phyloP scores from a whole-genome alignment of 2,329 filamentous ascomycete genomes.

The Hysterium pulicare region DNA sequence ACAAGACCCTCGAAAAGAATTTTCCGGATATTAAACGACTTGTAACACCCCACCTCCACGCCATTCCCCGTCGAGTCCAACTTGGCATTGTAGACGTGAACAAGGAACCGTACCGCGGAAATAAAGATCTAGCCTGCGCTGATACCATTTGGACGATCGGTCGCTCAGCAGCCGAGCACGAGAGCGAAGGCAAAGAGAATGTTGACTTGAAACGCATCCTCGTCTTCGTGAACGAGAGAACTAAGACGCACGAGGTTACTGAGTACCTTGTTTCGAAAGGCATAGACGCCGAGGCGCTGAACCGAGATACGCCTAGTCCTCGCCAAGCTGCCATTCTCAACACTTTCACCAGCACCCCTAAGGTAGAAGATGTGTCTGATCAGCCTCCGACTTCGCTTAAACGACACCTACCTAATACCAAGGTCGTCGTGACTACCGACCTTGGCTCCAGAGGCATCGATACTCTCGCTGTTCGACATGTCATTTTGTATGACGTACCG shows the following conservation, averaged over 20 bases:
- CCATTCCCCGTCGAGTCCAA: conserved; percentile 90
- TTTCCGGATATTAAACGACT: conserved; percentile 83
- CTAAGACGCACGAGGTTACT: conserved; percentile 78
- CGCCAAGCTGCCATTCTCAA: conserved; percentile 74
- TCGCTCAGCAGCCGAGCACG: conserved; percentile 58
- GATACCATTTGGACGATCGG: conserved; percentile 94
- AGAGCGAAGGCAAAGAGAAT: conserved; percentile 47
- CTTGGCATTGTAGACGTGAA: conserved; percentile 89
- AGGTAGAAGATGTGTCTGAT: not conserved
- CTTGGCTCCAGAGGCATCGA: conserved; percentile 91
- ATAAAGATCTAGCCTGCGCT: conserved; percentile 88
- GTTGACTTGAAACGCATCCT: conserved; percentile 78
- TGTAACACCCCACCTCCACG: conserved; percentile 92
- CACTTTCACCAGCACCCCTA: conserved; percentile 54
- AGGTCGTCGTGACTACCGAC: conserved; percentile 92
- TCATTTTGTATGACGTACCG: conserved; percentile 95
- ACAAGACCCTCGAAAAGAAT: conserved; percentile 74
- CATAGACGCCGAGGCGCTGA: conserved; percentile 81
- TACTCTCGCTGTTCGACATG: conserved; percentile 83
- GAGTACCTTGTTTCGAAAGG: conserved; percentile 78
- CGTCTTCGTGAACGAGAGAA: conserved; percentile 95
- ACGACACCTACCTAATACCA: conserved; percentile 67
- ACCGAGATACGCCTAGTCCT: conserved; percentile 76
- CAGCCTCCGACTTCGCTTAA: conserved; percentile 5
- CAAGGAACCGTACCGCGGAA: conserved; percentile 88